These are phyloP conservation scores for Parasitella parasitica DNA, from an alignment of 371 early-diverging fungal species.

Conservation along the genomic window DNA sequence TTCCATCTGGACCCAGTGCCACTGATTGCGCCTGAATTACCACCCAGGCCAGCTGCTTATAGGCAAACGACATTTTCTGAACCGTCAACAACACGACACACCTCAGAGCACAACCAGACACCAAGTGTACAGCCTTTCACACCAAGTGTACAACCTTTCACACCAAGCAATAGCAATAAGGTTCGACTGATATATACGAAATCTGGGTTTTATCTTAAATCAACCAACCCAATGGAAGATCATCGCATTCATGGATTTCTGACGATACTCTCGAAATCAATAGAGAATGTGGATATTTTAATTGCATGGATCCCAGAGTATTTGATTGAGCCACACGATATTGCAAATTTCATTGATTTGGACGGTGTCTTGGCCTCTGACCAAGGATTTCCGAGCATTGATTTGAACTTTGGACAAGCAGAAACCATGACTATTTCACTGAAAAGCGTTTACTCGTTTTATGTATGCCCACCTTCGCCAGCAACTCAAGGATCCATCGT, in stretches of 20 bases:
- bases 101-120: neutral
- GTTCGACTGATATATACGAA: conserved; percentile 42
- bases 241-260: conserved; percentile 38
- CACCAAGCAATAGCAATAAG: neutral
- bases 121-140: too few species aligned
- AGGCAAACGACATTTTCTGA: neutral
- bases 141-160: too few species aligned
- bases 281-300: conserved; percentile 17
- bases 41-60: conserved; percentile 21
- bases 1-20: conserved; percentile 16
- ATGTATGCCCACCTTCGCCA: conserved; percentile 28
- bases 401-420: conserved; percentile 17
- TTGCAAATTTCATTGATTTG: conserved; percentile 22
- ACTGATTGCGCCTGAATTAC: conserved; percentile 18
- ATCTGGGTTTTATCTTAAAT: conserved; percentile 36
- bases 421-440: conserved; percentile 29
- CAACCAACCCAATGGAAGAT: conserved; percentile 2
- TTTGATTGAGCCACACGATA: conserved; percentile 31
- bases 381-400: conserved; percentile 29
- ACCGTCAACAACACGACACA: neutral
- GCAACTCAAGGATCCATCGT: conserved; percentile 29
- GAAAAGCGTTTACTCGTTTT: conserved; percentile 30
- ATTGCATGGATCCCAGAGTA: conserved; percentile 43
- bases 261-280: conserved; percentile 27
- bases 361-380: conserved; percentile 38